Percentiles rank a stretch among this genome's conserved stretches.
These are phyloP conservation scores for Plasmodium gonderi DNA, from an alignment of 169 alveolate species.

Conservation along the genomic window DNA sequence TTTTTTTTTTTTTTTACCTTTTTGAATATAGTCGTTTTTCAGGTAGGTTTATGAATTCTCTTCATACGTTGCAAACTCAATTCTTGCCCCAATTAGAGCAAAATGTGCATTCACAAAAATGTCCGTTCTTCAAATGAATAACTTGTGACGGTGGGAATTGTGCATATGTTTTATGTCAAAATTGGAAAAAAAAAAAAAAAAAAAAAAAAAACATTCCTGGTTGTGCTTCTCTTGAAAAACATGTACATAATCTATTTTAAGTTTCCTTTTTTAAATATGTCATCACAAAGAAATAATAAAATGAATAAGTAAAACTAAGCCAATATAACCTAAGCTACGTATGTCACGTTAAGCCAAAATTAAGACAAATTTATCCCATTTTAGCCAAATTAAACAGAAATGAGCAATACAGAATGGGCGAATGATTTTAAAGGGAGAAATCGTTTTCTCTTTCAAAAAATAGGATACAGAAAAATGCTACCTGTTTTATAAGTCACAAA, in stretches of 20 bases:
- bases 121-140: no score
- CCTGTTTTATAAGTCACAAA: background rate
- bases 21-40: conserved; percentile 13
- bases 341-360: no score
- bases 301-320: background rate
- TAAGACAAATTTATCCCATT: no score
- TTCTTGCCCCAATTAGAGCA: background rate
- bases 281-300: background rate
- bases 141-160: no score
- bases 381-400: background rate
- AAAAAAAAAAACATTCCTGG: no score
- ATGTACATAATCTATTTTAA: background rate
- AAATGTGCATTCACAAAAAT: no score
- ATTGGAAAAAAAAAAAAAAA: no score
- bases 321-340: no score
- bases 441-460: background rate
- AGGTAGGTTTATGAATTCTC: background rate
- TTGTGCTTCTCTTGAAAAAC: background rate
- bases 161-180: no score
- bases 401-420: background rate
- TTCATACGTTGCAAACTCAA: background rate
- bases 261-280: background rate
- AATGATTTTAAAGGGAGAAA: background rate
- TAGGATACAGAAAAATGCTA: background rate
- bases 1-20: conserved; percentile 15